These are phyloP conservation scores for Cryptosporidium muris DNA, from an alignment of 169 alveolate species.

Conservation along the genomic window DNA sequence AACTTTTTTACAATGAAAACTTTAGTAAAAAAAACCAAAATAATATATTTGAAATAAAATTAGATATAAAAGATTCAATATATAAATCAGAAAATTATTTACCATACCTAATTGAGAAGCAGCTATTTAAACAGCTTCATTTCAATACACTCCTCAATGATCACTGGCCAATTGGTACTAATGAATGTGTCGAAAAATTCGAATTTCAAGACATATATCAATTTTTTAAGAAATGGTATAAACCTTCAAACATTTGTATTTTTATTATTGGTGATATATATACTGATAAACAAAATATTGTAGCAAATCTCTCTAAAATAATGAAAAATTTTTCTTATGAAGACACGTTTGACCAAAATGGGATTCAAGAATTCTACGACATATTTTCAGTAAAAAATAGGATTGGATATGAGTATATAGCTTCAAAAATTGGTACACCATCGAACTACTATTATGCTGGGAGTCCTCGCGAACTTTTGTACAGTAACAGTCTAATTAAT, in stretches of 20 bases:
- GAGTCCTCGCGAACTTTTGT: conserved; percentile 1
- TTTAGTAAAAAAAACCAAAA: background rate
- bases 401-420: conserved; percentile 34
- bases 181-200: conserved; percentile 2
- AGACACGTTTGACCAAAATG: no score
- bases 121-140: conserved; percentile 42
- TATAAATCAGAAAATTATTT: conserved; percentile 9
- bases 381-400: conserved; percentile 22
- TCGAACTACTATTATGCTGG: background rate
- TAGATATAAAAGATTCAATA: background rate
- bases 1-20: conserved; percentile 11
- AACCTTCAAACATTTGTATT: conserved; percentile 46
- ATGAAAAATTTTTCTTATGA: background rate
- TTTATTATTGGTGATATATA: conserved; percentile 53
- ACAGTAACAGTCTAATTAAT: conserved; percentile 8
- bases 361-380: conserved; percentile 2
- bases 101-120: conserved; percentile 44
- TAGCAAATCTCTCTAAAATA: conserved; percentile 18
- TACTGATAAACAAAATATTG: conserved; percentile 27
- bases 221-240: conserved; percentile 49
- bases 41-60: conserved; percentile 11
- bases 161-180: conserved; percentile 62
- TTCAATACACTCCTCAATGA: conserved; percentile 37
- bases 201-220: conserved; percentile 4
- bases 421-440: background rate